These are phyloP conservation scores for Malassezia vespertilionis DNA, from an alignment of 1,284 basidiomycete genomes.

Conservation along the genomic window DNA sequence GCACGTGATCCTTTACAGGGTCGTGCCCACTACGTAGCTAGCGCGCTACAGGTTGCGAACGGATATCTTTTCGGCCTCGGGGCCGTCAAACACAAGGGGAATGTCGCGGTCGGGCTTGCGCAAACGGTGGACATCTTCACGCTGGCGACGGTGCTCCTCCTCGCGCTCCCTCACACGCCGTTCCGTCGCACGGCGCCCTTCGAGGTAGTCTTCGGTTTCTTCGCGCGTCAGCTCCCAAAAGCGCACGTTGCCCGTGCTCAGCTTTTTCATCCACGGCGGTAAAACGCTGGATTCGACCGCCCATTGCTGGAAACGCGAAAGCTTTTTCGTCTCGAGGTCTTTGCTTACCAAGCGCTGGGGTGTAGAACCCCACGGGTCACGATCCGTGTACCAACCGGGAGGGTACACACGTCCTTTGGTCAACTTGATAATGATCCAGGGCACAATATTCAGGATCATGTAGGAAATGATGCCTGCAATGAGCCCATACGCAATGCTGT, in stretches of 20 bases:
- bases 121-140: no score
- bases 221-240: slow-evolving; percentile 42
- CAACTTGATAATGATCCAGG: slow-evolving; percentile 55
- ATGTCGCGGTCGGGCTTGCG: no score
- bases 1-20: no score
- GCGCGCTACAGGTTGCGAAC: no score
- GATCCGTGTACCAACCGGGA: slow-evolving; percentile 50
- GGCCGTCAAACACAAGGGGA: no score
- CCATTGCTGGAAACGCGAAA: slow-evolving; percentile 18
- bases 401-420: slow-evolving; percentile 59
- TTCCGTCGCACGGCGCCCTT: slow-evolving; percentile 34
- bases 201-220: slow-evolving; percentile 38
- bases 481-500: slow-evolving; percentile 76
- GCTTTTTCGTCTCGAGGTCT: slow-evolving; percentile 18
- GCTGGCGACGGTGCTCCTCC: slow-evolving; percentile 5
- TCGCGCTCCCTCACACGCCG: slow-evolving; percentile 23
- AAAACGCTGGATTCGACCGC: slow-evolving; percentile 19
- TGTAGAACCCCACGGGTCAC: slow-evolving; percentile 35
- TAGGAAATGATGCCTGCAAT: slow-evolving; percentile 67
- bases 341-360: slow-evolving; percentile 17
- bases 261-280: slow-evolving; percentile 41
- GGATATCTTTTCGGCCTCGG: no score
- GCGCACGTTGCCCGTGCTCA: slow-evolving; percentile 28
- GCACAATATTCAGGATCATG: slow-evolving; percentile 62
- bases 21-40: no score